These are phyloP conservation scores for Chytriomyces sp. DNA, from an alignment of 192 early-diverging fungal species.

Conservation along the genomic window DNA sequence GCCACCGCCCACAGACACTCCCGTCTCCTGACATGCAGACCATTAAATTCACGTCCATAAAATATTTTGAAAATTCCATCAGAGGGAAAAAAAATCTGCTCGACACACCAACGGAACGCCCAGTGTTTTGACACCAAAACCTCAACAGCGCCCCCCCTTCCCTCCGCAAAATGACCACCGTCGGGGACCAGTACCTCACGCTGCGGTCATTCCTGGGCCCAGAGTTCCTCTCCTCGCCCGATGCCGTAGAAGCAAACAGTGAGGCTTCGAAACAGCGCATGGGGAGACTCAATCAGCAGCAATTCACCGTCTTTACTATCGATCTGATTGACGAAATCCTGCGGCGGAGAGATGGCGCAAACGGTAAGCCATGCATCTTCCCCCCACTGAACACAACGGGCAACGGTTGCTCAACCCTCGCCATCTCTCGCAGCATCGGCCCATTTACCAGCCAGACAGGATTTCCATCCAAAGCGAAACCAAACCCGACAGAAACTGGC, in stretches of 20 bases:
- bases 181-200: conserved; percentile 31
- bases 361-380: background rate
- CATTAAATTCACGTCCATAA: no score
- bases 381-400: background rate
- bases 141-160: no score
- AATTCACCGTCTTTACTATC: conserved; percentile 34
- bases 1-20: no score
- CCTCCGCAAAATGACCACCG: background rate
- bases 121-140: no score
- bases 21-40: no score
- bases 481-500: conserved; percentile 95
- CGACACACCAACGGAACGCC: no score
- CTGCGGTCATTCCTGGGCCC: conserved; percentile 26
- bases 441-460: conserved; percentile 80
- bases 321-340: conserved; percentile 35
- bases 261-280: conserved; percentile 27
- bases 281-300: conserved; percentile 32
- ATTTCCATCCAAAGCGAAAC: conserved; percentile 95
- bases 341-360: conserved; percentile 16
- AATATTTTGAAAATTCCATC: no score
- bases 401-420: background rate
- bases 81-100: no score
- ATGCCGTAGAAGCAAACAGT: conserved; percentile 23
- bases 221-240: conserved; percentile 26
- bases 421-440: conserved; percentile 49